phyloP scores from a whole-genome alignment of 768 basidiomycete genomes.

The Suillus variegatus region DNA sequence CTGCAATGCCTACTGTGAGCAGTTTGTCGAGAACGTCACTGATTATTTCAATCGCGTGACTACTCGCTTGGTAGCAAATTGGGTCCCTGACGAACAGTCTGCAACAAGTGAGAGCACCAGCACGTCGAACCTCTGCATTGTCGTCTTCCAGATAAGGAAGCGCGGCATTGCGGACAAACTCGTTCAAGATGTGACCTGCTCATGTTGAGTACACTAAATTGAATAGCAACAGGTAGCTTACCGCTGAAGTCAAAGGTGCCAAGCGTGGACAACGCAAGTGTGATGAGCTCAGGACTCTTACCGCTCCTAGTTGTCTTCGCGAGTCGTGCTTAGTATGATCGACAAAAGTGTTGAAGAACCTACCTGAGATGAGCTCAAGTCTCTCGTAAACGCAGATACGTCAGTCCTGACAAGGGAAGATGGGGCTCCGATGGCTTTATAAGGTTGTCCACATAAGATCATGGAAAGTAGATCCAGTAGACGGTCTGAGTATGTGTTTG shows the following conservation, averaged over 20 bases:
- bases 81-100: slow-evolving; percentile 91
- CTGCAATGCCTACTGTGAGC: slow-evolving; percentile 91
- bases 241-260: slow-evolving; percentile 95
- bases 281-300: slow-evolving; percentile 68
- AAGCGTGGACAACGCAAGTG: slow-evolving; percentile 83
- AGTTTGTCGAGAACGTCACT: slow-evolving; percentile 98
- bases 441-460: slow-evolving; percentile 80
- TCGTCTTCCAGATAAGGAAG: slow-evolving; percentile 95
- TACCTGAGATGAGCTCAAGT: slow-evolving; percentile 54
- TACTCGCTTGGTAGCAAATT: slow-evolving; percentile 94
- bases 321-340: slow-evolving; percentile 1
- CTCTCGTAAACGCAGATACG: slow-evolving; percentile 46
- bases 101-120: slow-evolving; percentile 92
- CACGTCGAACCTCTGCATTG: slow-evolving; percentile 79
- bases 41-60: slow-evolving; percentile 94
- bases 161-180: slow-evolving; percentile 91
- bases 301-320: slow-evolving; percentile 47
- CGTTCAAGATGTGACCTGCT: slow-evolving; percentile 88
- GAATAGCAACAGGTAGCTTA: slow-evolving; percentile 30
- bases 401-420: slow-evolving; percentile 58
- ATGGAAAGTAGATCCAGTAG: slow-evolving; percentile 82
- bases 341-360: neutral
- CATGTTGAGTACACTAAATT: neutral
- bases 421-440: slow-evolving; percentile 88
- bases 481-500: slow-evolving; percentile 58